Evolutionary conservation across 2,329 filamentous ascomycete genomes (phyloP).

Genomic region (Fusarium stilboides): DNA sequence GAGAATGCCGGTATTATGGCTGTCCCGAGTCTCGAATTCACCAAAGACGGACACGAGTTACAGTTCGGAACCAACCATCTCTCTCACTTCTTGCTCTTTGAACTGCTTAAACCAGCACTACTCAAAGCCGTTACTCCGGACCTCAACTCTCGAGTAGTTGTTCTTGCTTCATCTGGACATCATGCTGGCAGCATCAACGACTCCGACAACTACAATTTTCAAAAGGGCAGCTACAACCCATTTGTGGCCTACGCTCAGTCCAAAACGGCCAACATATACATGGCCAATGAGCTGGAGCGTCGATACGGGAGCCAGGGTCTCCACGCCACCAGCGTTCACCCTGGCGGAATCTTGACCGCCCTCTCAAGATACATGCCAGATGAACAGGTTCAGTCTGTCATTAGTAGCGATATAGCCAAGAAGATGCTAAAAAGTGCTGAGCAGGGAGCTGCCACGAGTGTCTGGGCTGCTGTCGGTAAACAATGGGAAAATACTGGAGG

Average conservation of each 20-base stretch:
- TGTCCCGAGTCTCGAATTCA: conserved; percentile 51
- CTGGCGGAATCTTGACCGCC: conserved; percentile 59
- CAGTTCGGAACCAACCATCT: conserved; percentile 63
- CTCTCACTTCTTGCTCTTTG: conserved; percentile 61
- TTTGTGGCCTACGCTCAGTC: conserved; percentile 62
- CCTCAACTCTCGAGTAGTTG: conserved; percentile 53
- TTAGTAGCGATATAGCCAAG: not conserved
- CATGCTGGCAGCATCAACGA: conserved; percentile 32
- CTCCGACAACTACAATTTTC: conserved; percentile 43
- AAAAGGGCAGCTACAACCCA: conserved; percentile 48
- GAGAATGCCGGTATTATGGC: conserved; percentile 63
- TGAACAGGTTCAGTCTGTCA: not conserved
- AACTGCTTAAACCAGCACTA: conserved; percentile 57
- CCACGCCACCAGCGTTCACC: conserved; percentile 60
- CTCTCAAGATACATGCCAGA: not conserved
- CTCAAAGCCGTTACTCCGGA: conserved; percentile 49
- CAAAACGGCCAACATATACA: conserved; percentile 67
- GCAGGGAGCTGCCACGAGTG: conserved; percentile 44
- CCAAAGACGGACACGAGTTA: conserved; percentile 59
- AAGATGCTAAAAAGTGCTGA: conserved; percentile 24
- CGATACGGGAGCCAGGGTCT: conserved; percentile 61
- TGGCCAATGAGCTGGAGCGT: conserved; percentile 66
- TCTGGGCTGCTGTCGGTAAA: conserved; percentile 42
- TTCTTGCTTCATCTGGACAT: conserved; percentile 51
- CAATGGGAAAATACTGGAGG: conserved; percentile 41